Percentiles rank a stretch among this genome's conserved stretches.
Conservation (phyloP, 2,329 filamentous ascomycete genomes). For the Aureobasidium sp. region DNA sequence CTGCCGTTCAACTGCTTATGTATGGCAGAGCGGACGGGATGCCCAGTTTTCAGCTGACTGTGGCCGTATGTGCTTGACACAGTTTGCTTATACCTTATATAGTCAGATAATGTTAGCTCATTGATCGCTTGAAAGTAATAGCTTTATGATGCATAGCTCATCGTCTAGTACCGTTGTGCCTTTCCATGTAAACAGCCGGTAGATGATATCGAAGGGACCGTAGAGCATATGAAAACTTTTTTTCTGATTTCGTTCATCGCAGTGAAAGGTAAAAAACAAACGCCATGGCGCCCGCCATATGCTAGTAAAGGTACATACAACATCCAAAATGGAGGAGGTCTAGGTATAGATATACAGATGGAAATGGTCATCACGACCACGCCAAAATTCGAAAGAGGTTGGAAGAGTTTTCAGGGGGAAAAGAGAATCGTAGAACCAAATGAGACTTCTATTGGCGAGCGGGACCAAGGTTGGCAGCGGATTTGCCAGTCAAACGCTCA, state of each 20-base stretch:
- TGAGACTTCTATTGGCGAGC: background rate
- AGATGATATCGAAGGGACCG: no score
- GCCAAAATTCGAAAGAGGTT: background rate
- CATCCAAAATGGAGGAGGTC: background rate
- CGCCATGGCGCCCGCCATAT: slow-evolving; percentile 12
- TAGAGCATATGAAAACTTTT: background rate
- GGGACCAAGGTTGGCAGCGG: background rate
- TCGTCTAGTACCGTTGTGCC: no score
- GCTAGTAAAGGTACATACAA: slow-evolving; percentile 8
- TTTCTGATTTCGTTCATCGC: background rate
- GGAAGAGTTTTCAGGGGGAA: background rate
- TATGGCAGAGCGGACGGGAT: no score
- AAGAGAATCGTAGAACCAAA: background rate
- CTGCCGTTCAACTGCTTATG: no score
- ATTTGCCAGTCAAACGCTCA: background rate
- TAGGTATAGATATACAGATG: slow-evolving; percentile 7
- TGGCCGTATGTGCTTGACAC: no score
- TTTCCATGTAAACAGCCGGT: no score
- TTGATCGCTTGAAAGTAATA: background rate
- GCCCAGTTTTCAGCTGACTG: no score
- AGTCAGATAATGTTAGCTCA: no score
- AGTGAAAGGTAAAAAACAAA: background rate
- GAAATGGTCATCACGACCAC: background rate
- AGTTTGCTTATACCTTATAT: no score
- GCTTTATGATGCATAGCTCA: no score